Percentiles rank a stretch among this genome's conserved stretches.
These are phyloP conservation scores for Phaeosphaeria sp. DNA, from an alignment of 2,329 filamentous ascomycete genomes.

Conservation along the genomic window DNA sequence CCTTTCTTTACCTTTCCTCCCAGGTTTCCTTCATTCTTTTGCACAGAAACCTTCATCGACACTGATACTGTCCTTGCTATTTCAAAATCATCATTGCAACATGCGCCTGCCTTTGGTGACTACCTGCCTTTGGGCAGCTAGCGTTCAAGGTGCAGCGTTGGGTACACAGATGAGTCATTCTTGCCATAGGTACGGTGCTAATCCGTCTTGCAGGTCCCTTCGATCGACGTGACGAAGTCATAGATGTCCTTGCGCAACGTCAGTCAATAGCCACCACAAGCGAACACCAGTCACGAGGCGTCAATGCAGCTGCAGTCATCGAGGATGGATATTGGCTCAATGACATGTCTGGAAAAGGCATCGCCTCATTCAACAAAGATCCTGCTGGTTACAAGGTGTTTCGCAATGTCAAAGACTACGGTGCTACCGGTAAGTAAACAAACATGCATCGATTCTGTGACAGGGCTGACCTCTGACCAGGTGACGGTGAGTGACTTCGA, in stretches of 20 bases:
- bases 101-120: constrained; percentile 35
- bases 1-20: constrained; percentile 6
- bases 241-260: constrained; percentile 1
- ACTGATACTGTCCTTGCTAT: constrained; percentile 2
- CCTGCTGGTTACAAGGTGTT: constrained; percentile 51
- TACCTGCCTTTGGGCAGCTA: constrained; percentile 39
- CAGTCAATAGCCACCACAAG: constrained; percentile 4
- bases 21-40: constrained; percentile 7
- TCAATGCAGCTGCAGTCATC: constrained; percentile 5
- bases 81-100: neutral
- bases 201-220: constrained; percentile 17
- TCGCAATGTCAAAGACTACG: constrained; percentile 54
- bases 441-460: neutral
- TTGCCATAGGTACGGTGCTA: constrained; percentile 1
- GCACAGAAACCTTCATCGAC: constrained; percentile 3
- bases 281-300: neutral
- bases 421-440: constrained; percentile 46
- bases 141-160: constrained; percentile 27
- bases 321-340: constrained; percentile 50
- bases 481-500: constrained; percentile 30
- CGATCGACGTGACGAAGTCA: constrained; percentile 5
- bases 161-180: constrained; percentile 11
- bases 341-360: constrained; percentile 52
- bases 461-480: constrained; percentile 26
- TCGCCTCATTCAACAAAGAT: constrained; percentile 48